phyloP scores from a whole-genome alignment of 139 green algal genomes.

The Gonium pectorale region DNA sequence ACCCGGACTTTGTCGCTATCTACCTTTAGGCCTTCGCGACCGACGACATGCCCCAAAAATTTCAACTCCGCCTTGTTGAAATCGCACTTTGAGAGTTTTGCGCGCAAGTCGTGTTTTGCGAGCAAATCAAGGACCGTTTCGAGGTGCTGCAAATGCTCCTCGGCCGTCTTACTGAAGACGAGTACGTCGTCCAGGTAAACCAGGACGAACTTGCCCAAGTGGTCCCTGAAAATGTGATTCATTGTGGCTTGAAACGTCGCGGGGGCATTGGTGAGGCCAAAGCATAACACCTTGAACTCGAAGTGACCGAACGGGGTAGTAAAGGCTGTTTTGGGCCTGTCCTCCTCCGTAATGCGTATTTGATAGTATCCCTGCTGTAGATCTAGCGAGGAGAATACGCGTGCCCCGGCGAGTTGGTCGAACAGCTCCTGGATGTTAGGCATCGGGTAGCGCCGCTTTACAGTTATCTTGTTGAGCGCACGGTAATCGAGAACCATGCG shows the following conservation, averaged over 20 bases:
- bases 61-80: conserved; percentile 36
- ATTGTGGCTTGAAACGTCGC: conserved; percentile 46
- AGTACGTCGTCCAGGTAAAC: conserved; percentile 71
- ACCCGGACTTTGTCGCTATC: background rate
- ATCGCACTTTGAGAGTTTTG: conserved; percentile 59
- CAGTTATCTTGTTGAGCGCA: conserved; percentile 42
- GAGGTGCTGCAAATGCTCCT: conserved; percentile 59
- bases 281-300: conserved; percentile 51
- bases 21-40: background rate
- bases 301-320: conserved; percentile 50
- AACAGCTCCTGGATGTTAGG: conserved; percentile 62
- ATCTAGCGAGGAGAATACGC: conserved; percentile 49
- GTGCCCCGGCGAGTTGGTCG: conserved; percentile 42
- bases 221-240: conserved; percentile 53
- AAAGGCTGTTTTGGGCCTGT: conserved; percentile 49
- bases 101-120: conserved; percentile 55
- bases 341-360: conserved; percentile 31
- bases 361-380: conserved; percentile 56
- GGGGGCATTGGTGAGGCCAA: conserved; percentile 38
- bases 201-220: conserved; percentile 59
- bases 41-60: background rate
- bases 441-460: conserved; percentile 64
- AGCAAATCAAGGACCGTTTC: conserved; percentile 50
- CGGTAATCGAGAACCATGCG: conserved; percentile 63
- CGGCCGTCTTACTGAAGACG: conserved; percentile 45